Evolutionary conservation across 2,329 filamentous ascomycete genomes (phyloP).

Genomic region (Epichloe typhina): DNA sequence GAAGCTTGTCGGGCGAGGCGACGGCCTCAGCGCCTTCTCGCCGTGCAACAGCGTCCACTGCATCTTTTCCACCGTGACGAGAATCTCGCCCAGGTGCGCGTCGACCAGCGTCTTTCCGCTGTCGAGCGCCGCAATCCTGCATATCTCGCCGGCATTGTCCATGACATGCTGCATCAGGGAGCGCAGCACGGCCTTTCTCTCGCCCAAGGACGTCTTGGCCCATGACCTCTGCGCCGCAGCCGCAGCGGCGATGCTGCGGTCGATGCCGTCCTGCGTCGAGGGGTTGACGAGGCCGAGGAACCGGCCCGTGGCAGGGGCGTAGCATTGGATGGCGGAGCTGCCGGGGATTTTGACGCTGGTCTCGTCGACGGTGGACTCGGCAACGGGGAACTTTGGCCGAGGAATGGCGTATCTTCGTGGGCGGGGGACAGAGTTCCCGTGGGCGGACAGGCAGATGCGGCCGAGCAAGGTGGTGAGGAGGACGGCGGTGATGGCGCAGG

Average conservation of each 20-base stretch:
- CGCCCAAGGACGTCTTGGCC: slow-evolving; percentile 62
- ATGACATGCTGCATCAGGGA: slow-evolving; percentile 74
- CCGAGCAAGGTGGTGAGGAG: slow-evolving; percentile 19
- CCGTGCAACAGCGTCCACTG: slow-evolving; percentile 90
- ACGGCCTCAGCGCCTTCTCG: slow-evolving; percentile 62
- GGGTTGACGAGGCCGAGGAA: slow-evolving; percentile 70
- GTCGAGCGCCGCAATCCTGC: slow-evolving; percentile 74
- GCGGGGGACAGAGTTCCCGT: slow-evolving; percentile 18
- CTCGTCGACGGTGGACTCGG: slow-evolving; percentile 43
- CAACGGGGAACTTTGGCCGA: slow-evolving; percentile 42
- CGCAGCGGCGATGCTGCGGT: slow-evolving; percentile 63
- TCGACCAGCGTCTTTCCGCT: slow-evolving; percentile 95
- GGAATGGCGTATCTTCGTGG: slow-evolving; percentile 48
- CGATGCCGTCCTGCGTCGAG: slow-evolving; percentile 62
- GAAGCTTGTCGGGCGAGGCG: slow-evolving; percentile 69
- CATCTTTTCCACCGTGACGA: slow-evolving; percentile 87
- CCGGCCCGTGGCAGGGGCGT: slow-evolving; percentile 78
- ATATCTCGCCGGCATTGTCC: slow-evolving; percentile 80
- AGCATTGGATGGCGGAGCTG: slow-evolving; percentile 63
- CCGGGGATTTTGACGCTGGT: slow-evolving; percentile 52
- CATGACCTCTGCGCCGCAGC: slow-evolving; percentile 63
- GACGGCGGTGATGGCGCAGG: slow-evolving; percentile 10
- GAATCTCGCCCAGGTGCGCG: slow-evolving; percentile 83
- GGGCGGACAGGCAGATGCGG: slow-evolving; percentile 9
- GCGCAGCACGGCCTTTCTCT: slow-evolving; percentile 66